Conservation (phyloP, 345 rosid species). For the Hibiscus tridactylites region DNA sequence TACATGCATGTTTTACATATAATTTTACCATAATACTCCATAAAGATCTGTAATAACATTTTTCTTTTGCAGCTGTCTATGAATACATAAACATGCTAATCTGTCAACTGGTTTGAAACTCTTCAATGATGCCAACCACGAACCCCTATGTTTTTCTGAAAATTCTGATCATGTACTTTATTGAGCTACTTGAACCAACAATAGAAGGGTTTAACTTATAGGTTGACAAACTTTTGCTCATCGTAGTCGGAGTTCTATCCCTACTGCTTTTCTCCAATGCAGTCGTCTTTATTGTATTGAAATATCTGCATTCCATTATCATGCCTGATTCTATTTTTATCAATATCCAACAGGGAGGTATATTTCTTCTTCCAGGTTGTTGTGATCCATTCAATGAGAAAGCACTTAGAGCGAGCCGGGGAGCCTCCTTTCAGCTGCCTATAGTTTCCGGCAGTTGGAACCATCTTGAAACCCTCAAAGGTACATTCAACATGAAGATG, state of each 20-base stretch:
- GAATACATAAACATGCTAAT: neutral
- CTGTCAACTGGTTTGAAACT: neutral
- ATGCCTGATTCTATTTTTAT: neutral
- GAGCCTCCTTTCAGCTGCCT: constrained; percentile 82
- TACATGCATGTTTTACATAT: neutral
- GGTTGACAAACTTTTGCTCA: neutral
- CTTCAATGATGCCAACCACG: too few relatives aligned
- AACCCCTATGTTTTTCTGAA: neutral
- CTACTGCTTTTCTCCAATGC: neutral
- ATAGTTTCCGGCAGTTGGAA: constrained; percentile 70
- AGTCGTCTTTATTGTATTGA: neutral
- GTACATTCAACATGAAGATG: constrained; percentile 58
- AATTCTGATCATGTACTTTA: neutral
- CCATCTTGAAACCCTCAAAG: constrained; percentile 46
- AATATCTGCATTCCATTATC: neutral
- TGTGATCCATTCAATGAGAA: constrained; percentile 89
- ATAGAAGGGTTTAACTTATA: neutral
- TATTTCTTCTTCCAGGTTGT: constrained; percentile 94
- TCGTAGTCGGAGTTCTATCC: neutral
- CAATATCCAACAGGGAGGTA: constrained; percentile 50
- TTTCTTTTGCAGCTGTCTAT: neutral
- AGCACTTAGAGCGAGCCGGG: constrained; percentile 86
- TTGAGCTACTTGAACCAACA: neutral
- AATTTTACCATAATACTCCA: neutral
- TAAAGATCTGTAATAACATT: neutral